These are phyloP conservation scores for Colletotrichum sp. DNA, from an alignment of 2,329 filamentous ascomycete species.

Conservation along the genomic window DNA sequence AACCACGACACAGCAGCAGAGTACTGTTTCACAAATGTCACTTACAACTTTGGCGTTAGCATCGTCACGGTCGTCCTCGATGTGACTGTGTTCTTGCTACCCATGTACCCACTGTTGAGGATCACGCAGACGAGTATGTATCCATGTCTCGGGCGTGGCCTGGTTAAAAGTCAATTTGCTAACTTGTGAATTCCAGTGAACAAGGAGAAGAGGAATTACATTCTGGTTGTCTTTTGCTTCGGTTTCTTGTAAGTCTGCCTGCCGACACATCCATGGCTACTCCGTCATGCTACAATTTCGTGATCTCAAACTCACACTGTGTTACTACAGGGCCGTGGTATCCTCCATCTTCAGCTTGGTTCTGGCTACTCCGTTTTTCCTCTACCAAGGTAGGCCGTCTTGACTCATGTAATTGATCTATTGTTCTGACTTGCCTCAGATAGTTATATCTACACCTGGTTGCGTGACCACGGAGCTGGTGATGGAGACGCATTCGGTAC, in stretches of 20 bases:
- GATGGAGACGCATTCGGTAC: neutral
- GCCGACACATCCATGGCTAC: neutral
- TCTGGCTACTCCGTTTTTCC: neutral
- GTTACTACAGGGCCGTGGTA: neutral
- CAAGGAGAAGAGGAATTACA: neutral
- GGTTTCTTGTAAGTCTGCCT: neutral
- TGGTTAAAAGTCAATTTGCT: neutral
- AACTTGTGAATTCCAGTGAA: neutral
- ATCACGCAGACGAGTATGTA: neutral
- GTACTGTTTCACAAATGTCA: neutral
- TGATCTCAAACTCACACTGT: neutral
- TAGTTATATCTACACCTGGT: neutral
- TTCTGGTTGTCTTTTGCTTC: neutral
- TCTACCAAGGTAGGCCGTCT: neutral
- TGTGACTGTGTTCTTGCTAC: neutral
- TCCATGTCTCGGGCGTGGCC: neutral
- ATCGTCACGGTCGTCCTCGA: neutral
- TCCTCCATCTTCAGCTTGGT: neutral
- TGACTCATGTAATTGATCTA: rapidly evolving
- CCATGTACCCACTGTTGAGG: neutral
- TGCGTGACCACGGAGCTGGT: neutral
- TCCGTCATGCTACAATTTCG: neutral
- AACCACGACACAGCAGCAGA: neutral
- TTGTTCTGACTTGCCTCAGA: neutral
- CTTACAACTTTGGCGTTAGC: neutral